phyloP scores from a whole-genome alignment of 2,329 filamentous ascomycete species.

The Botryotinia globosa region DNA sequence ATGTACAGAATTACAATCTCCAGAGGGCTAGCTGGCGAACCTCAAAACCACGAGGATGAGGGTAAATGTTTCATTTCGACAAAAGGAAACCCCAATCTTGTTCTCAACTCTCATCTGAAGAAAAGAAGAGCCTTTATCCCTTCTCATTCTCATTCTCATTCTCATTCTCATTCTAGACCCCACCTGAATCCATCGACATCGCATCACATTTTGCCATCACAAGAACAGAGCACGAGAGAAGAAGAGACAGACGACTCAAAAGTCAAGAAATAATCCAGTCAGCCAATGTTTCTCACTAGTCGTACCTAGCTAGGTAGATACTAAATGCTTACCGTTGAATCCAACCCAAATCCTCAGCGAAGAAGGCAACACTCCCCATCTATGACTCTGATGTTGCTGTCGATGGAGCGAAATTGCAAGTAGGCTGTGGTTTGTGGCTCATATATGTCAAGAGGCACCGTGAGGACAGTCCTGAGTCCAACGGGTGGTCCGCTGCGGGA shows the following conservation, averaged over 20 bases:
- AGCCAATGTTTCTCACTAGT: not conserved
- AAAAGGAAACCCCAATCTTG: not conserved
- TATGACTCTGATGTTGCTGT: conserved; percentile 6
- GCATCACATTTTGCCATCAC: conserved; percentile 4
- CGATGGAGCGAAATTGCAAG: not conserved
- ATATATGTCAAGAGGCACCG: not conserved
- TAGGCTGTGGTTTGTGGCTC: conserved; percentile 12
- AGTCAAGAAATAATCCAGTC: not conserved
- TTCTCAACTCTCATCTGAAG: not conserved
- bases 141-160: conserved; percentile 4
- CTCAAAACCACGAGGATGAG: not conserved
- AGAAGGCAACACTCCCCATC: not conserved
- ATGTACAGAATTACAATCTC: too few relatives aligned
- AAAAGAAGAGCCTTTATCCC: not conserved
- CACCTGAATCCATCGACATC: not conserved
- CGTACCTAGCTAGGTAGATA: not conserved
- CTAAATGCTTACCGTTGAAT: not conserved
- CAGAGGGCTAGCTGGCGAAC: too few relatives aligned
- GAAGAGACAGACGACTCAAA: not conserved
- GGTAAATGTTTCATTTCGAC: not conserved
- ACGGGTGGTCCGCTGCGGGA: conserved; percentile 12
- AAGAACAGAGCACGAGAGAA: conserved; percentile 12
- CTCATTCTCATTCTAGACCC: conserved; percentile 5
- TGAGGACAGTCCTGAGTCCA: not conserved
- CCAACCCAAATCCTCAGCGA: not conserved